phyloP scores from a whole-genome alignment of 352 stramenopile species.

The Aphanomyces invadans region DNA sequence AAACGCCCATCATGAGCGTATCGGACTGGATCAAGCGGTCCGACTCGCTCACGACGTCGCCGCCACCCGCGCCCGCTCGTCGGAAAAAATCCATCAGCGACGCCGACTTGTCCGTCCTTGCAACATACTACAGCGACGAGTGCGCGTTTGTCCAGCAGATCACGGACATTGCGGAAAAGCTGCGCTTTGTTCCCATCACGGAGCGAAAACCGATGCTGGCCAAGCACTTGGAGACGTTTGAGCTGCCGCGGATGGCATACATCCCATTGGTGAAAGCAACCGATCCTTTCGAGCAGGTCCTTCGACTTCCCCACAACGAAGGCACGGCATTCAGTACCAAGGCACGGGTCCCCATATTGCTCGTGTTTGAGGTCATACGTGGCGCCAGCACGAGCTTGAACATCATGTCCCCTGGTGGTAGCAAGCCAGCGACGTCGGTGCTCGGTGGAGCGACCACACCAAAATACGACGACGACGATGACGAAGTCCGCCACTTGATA shows the following conservation, averaged over 20 bases:
- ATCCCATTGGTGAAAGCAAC: conserved; percentile 81
- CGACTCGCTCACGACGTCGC: conserved; percentile 24
- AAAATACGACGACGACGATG: conserved; percentile 11
- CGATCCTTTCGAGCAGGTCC: conserved; percentile 82
- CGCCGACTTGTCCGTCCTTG: conserved; percentile 69
- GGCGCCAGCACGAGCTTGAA: conserved; percentile 31
- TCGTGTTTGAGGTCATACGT: conserved; percentile 85
- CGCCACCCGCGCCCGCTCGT: conserved; percentile 38
- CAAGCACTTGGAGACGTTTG: conserved; percentile 73
- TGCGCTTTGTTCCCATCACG: conserved; percentile 74
- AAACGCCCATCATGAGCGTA: background rate
- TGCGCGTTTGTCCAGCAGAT: conserved; percentile 86
- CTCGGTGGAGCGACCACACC: background rate
- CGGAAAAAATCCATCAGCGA: conserved; percentile 50
- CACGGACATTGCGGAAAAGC: conserved; percentile 72
- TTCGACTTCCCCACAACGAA: conserved; percentile 78
- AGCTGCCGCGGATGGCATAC: conserved; percentile 80
- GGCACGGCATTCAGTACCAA: conserved; percentile 84
- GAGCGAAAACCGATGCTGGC: conserved; percentile 74
- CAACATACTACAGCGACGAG: conserved; percentile 79
- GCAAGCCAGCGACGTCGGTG: background rate
- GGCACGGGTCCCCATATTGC: conserved; percentile 73
- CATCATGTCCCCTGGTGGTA: conserved; percentile 17
- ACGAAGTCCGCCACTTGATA: conserved; percentile 23
- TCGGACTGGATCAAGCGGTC: conserved; percentile 11